A percentile compares a stretch with the other conserved stretches of the same genome.
Conservation (phyloP, 441 rosid species). For the Erysimum cheiri region DNA sequence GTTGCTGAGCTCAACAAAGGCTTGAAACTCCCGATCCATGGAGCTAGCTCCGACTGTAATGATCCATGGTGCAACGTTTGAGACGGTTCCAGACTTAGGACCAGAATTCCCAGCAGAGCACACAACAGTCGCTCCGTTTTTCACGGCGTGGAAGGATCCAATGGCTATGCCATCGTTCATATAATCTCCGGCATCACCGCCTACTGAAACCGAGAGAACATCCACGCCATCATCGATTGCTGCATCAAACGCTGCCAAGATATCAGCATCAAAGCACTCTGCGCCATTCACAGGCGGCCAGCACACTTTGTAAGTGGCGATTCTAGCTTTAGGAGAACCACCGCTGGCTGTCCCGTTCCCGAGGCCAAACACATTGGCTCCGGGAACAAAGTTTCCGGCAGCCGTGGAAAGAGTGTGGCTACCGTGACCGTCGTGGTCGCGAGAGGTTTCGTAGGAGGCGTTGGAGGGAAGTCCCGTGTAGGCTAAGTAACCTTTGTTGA, state of each 20-base stretch:
- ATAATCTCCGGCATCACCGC: slow-evolving; percentile 41
- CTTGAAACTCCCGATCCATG: slow-evolving; percentile 45
- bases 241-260: slow-evolving; percentile 55
- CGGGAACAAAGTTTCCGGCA: slow-evolving; percentile 60
- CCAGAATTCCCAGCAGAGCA: slow-evolving; percentile 52
- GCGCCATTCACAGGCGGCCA: slow-evolving; percentile 37
- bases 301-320: slow-evolving; percentile 78
- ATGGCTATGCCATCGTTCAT: slow-evolving; percentile 38
- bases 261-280: slow-evolving; percentile 52
- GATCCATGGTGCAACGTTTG: slow-evolving; percentile 52
- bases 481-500: slow-evolving; percentile 58
- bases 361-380: slow-evolving; percentile 63
- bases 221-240: slow-evolving; percentile 65
- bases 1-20: slow-evolving; percentile 41
- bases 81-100: slow-evolving; percentile 18
- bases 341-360: slow-evolving; percentile 88
- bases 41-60: slow-evolving; percentile 51
- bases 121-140: slow-evolving; percentile 42
- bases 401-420: slow-evolving; percentile 86
- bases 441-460: slow-evolving; percentile 40
- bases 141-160: slow-evolving; percentile 49
- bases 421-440: slow-evolving; percentile 75
- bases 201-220: slow-evolving; percentile 58
- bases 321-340: slow-evolving; percentile 77
- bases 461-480: slow-evolving; percentile 25